Evolutionary conservation across 345 rosid genomes (phyloP), one percentile per base, ranked within the genome.

Genomic region (Xanthoceras sorbifolium): DNA sequence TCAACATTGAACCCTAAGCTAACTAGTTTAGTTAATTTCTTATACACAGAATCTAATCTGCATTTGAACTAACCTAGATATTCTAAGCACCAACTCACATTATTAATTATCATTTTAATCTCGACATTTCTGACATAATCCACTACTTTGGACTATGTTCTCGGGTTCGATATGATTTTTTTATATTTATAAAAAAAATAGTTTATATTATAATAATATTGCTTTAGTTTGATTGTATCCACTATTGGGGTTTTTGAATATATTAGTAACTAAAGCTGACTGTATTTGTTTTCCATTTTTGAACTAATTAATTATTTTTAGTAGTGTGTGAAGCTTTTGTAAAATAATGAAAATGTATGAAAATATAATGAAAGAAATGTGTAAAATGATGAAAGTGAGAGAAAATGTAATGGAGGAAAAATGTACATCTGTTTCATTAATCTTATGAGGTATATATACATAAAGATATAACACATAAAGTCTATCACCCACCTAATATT

Each of bases 31-130:
- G 34, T 42, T 42, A 42, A 14, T 42, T 42, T 48, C n/a, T 67
- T 65, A 40, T 32, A 40, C 67, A 15, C 82, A 69, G 80, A 84
- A 84, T 73, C 82, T 67, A 71, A 69, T 64, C 55, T 64, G 77
- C 15, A 75, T 77, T 77, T 52, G 52, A 67, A 67, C 76, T 68
- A 57, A 59, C 57, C 67, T 70, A 61, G 60, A 72, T 67, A 50
- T 71, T 71, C 61, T 9, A 26, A 17, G 31, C 11, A 61, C 26
- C 78, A 48, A 68, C 73, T 67, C 54, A 71, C 67, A 60, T 44
- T 0, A 34, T 71, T 46, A 64, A 34, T 52, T 40, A 54, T 62
- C 50, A 40, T 38, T 38, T 71, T 22, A 23, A 57, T 31, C 4
- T 9, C 9, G 34, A 34, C 4, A 57, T 71, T 72, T 74, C 77